Conservation (phyloP, 2,329 filamentous ascomycete genomes). For the Cladophialophora chaetospira region DNA sequence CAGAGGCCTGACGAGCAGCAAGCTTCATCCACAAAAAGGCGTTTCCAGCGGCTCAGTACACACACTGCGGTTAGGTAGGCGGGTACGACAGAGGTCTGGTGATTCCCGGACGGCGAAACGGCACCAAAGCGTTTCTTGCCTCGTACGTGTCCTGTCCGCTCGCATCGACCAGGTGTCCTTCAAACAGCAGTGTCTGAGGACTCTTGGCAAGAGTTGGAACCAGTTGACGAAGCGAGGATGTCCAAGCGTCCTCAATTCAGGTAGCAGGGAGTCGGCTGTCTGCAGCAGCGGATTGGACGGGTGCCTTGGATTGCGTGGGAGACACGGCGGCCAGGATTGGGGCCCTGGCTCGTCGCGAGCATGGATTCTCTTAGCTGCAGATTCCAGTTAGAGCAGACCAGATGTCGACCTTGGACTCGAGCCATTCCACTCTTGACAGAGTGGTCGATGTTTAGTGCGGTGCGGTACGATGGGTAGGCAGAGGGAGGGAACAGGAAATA, state of each 20-base stretch:
- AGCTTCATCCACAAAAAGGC: background rate
- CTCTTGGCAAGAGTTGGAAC: conserved; percentile 1
- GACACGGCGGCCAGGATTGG: conserved; percentile 17
- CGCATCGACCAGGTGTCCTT: background rate
- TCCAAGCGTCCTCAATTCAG: conserved; percentile 5
- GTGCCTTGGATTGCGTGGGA: conserved; percentile 29
- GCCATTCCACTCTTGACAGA: conserved; percentile 2
- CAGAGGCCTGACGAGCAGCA: conserved; percentile 1
- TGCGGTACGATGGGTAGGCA: background rate
- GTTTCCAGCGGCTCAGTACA: background rate
- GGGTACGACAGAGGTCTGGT: background rate
- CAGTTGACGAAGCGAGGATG: conserved; percentile 3
- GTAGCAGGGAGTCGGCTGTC: conserved; percentile 12
- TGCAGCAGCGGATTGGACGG: conserved; percentile 19
- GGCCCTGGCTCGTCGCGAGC: background rate
- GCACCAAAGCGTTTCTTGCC: background rate
- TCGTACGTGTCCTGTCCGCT: no score
- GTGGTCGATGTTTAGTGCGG: background rate
- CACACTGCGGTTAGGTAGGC: background rate
- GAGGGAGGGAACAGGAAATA: background rate
- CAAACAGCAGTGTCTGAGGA: background rate
- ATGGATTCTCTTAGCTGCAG: conserved; percentile 23
- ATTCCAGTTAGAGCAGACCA: conserved; percentile 1
- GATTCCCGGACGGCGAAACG: background rate
- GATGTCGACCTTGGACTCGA: background rate